A percentile compares a stretch with the other conserved stretches of the same genome.
Evolutionary conservation across 2,329 filamentous ascomycete genomes (phyloP).

Genomic region (Hypoxylon sp.): DNA sequence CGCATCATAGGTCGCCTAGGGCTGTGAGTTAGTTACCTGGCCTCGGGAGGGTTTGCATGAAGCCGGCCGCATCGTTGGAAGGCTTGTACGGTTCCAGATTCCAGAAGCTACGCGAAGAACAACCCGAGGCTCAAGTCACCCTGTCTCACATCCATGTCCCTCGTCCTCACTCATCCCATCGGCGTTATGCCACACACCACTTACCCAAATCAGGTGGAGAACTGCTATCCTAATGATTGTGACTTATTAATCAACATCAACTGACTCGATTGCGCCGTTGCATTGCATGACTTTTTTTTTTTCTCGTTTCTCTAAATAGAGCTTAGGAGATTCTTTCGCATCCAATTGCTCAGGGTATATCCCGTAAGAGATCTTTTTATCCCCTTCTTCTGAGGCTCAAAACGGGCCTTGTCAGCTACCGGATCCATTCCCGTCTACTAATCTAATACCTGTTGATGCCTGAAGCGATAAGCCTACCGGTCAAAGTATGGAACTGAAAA

Average conservation of each 20-base stretch:
- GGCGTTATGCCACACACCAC: constrained; percentile 21
- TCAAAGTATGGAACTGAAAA: constrained; percentile 13
- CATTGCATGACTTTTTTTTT: not conserved
- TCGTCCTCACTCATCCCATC: constrained; percentile 9
- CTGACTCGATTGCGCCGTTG: constrained; percentile 16
- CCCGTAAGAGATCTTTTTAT: not conserved
- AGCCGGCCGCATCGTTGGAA: constrained; percentile 28
- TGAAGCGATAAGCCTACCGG: not conserved
- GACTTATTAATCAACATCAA: constrained; percentile 28
- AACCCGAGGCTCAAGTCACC: constrained; percentile 15
- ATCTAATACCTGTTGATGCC: no score
- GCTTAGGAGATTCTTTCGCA: not conserved
- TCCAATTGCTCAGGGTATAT: not conserved
- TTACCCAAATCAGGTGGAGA: constrained; percentile 1
- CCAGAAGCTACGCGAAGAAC: constrained; percentile 32
- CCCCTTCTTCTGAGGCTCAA: not conserved
- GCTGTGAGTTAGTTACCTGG: constrained; percentile 7
- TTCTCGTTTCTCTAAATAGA: not conserved
- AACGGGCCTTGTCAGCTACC: not conserved
- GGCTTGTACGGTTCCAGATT: constrained; percentile 32
- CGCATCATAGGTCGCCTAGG: not conserved
- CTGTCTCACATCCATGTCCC: not conserved
- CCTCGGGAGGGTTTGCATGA: constrained; percentile 34
- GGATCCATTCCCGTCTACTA: not conserved
- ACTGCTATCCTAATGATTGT: constrained; percentile 4